Base-by-base conservation (phyloP, 306 rosid genomes). In the Vigna reflexopilosa region DNA sequence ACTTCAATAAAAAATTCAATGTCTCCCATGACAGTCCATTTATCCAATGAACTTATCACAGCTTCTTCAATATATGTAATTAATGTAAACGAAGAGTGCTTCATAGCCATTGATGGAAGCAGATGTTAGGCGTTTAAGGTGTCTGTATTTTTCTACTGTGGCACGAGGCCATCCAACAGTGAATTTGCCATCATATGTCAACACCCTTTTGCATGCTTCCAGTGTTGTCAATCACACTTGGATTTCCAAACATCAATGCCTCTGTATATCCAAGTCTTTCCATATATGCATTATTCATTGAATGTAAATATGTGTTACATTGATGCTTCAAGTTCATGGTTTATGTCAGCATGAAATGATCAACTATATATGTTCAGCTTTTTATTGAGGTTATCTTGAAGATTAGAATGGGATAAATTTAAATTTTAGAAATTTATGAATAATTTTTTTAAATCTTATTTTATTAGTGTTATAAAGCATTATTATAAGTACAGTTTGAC, bases 91-190 rank as follows among this genome's bases (percentile, higher is more conserved):
- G 14, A 88, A 63, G 57, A 93, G 52, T 24, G 96, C 89, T 22
- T 93, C 98, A 30, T 82, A 54, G 26, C 98, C 98, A 65, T 91
- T 93, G 49, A 93, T 88, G 1, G 98, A 91, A 66, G 96, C 76
- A 1, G 96, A 86, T 2, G 98, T 93, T 24, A 93, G 49, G 19
- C 86, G 89, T 44, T 93, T 66, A 3, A 93, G 91, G 34, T 96
- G 91, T 69, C 44, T 93, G 73, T 93, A 97, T 55, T 91, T 96
- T 73, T 93, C 86, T n/a, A 90, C 28, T 0, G 97, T 85, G 3
- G 96, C 82, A 17, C 20, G 78, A 67, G 97, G 98, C 98, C 97
- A 94, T 11, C 98, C 98, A 3, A 82, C 83, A 17, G 52, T 71
- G 14, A 91, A 94, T 2, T 86, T 83, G 0, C 85, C 93, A 67